phyloP scores from a whole-genome alignment of 1,284 basidiomycete species.

The Sanguinoderma infundibulare region DNA sequence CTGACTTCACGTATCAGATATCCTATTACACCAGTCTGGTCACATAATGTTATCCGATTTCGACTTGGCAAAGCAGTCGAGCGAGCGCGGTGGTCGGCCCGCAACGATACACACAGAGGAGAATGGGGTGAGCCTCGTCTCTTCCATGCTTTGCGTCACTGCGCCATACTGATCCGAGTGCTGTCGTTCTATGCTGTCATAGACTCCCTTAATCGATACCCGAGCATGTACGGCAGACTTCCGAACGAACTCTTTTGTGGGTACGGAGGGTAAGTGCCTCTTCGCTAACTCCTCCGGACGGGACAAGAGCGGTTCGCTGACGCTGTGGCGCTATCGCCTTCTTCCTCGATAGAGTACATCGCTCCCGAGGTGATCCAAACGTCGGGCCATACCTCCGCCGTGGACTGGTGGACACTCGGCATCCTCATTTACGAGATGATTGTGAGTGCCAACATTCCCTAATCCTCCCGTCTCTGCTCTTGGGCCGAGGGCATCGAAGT shows the following conservation, averaged over 20 bases:
- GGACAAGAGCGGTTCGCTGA: conserved; percentile 23
- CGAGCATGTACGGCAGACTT: conserved; percentile 97
- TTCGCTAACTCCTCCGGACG: conserved; percentile 6
- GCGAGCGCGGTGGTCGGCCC: conserved; percentile 85
- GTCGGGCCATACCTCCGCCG: conserved; percentile 96
- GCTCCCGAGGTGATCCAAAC: conserved; percentile 99
- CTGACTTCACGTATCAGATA: conserved; percentile 62
- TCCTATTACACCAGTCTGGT: conserved; percentile 96
- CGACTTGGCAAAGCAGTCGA: conserved; percentile 96
- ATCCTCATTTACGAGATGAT: conserved; percentile 99
- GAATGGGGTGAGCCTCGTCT: conserved; percentile 70
- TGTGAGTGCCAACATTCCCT: conserved; percentile 59
- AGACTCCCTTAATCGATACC: conserved; percentile 94
- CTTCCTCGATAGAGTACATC: conserved; percentile 82
- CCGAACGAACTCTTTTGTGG: conserved; percentile 98
- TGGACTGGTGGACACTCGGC: conserved; percentile 99
- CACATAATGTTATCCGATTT: conserved; percentile 99
- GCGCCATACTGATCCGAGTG: conserved; percentile 22
- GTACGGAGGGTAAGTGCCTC: conserved; percentile 83
- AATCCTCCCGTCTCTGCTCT: conserved; percentile 5
- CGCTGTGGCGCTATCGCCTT: conserved; percentile 21
- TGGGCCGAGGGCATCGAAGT: conserved; percentile 7
- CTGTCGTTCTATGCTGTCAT: conserved; percentile 21
- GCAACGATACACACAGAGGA: conserved; percentile 89
- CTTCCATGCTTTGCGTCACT: conserved; percentile 20